Evolutionary conservation across 2,329 filamentous ascomycete species (phyloP).

Genomic region (Colletotrichum spinosum): DNA sequence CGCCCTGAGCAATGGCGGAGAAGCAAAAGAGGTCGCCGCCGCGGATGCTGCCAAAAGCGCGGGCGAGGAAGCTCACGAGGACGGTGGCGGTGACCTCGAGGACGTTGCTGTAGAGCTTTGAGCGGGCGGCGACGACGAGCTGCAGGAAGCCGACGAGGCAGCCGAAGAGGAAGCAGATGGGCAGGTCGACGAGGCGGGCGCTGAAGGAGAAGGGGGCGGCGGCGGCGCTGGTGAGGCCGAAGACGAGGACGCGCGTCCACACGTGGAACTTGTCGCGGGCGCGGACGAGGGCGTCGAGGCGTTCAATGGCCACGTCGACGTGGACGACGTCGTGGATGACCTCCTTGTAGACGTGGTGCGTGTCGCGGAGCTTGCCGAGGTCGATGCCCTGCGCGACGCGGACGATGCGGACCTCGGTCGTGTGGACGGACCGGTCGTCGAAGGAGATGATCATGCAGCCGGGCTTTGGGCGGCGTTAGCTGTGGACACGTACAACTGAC

Average conservation of each 20-base stretch:
- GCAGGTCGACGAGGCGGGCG: slow-evolving; percentile 78
- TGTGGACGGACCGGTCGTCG: slow-evolving; percentile 75
- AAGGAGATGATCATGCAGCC: slow-evolving; percentile 95
- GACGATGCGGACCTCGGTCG: slow-evolving; percentile 75
- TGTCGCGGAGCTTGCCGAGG: slow-evolving; percentile 70
- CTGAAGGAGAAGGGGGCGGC: slow-evolving; percentile 83
- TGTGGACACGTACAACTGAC: no score
- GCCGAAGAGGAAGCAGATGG: slow-evolving; percentile 77
- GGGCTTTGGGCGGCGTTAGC: slow-evolving; percentile 53
- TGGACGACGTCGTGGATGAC: slow-evolving; percentile 70
- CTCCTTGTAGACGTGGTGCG: slow-evolving; percentile 73
- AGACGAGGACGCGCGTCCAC: slow-evolving; percentile 69
- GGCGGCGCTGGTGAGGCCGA: slow-evolving; percentile 77
- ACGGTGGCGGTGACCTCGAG: slow-evolving; percentile 73
- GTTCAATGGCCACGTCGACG: slow-evolving; percentile 67
- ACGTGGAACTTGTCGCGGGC: slow-evolving; percentile 65
- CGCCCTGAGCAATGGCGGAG: slow-evolving; percentile 72
- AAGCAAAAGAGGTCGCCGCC: slow-evolving; percentile 69
- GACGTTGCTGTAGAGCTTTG: slow-evolving; percentile 75
- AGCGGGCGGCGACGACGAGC: slow-evolving; percentile 75
- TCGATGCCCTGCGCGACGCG: slow-evolving; percentile 68
- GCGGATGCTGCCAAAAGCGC: slow-evolving; percentile 71
- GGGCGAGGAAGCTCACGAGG: slow-evolving; percentile 70
- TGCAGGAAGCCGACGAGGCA: slow-evolving; percentile 77
- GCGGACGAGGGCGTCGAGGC: slow-evolving; percentile 66